Conservation (phyloP, 139 green algal species). For the Chlorella sp. region DNA sequence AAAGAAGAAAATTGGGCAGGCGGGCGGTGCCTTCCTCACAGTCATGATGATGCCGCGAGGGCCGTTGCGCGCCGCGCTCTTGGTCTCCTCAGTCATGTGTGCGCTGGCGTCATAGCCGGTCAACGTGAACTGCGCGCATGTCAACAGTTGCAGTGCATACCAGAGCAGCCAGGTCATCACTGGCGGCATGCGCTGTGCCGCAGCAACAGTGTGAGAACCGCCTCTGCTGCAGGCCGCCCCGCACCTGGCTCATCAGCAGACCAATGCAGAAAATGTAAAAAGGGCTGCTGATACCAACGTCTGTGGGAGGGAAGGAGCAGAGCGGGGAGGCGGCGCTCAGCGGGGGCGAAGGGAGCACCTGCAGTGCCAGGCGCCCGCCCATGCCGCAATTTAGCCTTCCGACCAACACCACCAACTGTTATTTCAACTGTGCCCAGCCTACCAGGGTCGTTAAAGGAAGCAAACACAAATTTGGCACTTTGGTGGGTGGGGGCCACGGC, state of each 20-base stretch:
- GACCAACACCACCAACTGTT: neutral
- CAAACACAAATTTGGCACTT: constrained; percentile 39
- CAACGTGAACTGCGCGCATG: constrained; percentile 52
- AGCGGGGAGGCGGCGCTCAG: neutral
- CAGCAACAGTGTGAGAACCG: too few species aligned
- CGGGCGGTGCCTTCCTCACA: too few species aligned
- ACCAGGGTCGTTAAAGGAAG: constrained; percentile 27
- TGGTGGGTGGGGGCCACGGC: constrained; percentile 36
- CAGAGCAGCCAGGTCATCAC: too few species aligned
- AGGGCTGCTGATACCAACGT: constrained; percentile 12
- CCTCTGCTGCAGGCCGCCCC: too few species aligned
- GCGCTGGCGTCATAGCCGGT: constrained; percentile 46
- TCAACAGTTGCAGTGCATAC: too few species aligned
- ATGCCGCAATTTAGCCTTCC: neutral
- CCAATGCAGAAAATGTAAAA: constrained; percentile 45
- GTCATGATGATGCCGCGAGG: constrained; percentile 16
- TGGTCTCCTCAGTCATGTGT: constrained; percentile 54
- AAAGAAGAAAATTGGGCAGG: too few species aligned
- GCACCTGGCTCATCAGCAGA: constrained; percentile 50
- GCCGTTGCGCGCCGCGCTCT: constrained; percentile 11
- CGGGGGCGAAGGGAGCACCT: neutral
- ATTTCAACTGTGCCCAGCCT: neutral
- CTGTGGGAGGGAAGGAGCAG: neutral
- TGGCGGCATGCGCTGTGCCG: too few species aligned
- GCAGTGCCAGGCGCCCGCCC: neutral